Conservation (phyloP, 768 basidiomycete genomes). For the Rhodotorula kratochvilovae region DNA sequence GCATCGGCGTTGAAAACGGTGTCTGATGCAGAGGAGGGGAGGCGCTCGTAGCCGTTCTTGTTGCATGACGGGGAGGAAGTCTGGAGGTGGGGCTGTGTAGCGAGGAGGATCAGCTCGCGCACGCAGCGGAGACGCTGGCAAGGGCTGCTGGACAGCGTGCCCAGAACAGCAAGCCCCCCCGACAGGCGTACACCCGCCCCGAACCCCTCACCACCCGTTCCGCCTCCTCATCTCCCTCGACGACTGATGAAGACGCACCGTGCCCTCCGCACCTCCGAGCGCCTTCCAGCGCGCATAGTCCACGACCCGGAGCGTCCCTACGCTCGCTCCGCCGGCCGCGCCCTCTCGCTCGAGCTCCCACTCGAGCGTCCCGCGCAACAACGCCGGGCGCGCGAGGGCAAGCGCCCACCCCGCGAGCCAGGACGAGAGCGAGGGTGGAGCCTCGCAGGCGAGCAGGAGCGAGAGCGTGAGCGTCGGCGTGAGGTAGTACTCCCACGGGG, state of each 20-base stretch:
- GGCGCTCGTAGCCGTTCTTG: no score
- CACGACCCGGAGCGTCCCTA: constrained; percentile 23
- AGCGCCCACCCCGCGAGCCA: constrained; percentile 2
- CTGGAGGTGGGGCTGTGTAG: no score
- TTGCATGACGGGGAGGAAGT: no score
- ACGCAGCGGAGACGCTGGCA: no score
- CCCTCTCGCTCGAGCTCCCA: constrained; percentile 21
- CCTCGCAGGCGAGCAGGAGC: constrained; percentile 24
- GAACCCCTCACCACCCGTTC: no score
- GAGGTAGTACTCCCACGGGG: constrained; percentile 20
- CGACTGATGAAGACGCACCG: not conserved
- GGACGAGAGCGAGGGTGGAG: not conserved
- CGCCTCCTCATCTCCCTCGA: no score
- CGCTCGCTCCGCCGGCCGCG: not conserved
- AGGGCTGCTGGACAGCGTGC: no score
- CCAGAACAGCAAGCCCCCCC: no score
- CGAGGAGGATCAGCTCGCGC: no score
- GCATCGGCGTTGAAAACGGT: not conserved
- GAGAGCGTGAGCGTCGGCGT: constrained; percentile 31
- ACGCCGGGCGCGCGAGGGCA: constrained; percentile 10
- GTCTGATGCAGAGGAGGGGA: no score
- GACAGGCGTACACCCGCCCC: no score
- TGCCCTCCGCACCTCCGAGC: no score
- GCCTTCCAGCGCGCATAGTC: constrained; percentile 18
- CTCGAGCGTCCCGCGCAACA: constrained; percentile 5